These are phyloP conservation scores for Erodium maritimum DNA, from an alignment of 345 rosid genomes.

Conservation along the genomic window DNA sequence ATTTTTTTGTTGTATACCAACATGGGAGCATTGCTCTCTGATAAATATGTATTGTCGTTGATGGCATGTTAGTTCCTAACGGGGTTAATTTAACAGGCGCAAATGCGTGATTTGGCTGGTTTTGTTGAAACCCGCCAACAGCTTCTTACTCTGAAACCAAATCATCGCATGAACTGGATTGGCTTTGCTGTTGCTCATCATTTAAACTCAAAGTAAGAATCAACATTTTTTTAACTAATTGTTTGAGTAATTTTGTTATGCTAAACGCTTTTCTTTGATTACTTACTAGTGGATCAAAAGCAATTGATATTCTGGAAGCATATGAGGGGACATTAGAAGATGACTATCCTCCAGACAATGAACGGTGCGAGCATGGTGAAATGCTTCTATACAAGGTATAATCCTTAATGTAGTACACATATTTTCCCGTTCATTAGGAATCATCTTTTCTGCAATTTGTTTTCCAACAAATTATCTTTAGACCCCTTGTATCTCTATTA, in stretches of 20 bases:
- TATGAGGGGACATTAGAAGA: conserved; percentile 98
- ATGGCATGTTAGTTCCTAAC: background rate
- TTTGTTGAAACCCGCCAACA: conserved; percentile 97
- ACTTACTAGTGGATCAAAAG: conserved; percentile 61
- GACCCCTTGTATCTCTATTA: no score
- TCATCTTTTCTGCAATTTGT: no score
- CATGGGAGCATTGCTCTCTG: background rate
- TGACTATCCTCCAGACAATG: conserved; percentile 97
- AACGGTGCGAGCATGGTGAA: conserved; percentile 90
- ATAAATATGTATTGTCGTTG: background rate
- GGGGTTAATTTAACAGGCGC: conserved; percentile 62
- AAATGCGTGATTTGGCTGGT: conserved; percentile 95
- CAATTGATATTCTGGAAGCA: conserved; percentile 95
- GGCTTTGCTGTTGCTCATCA: conserved; percentile 99
- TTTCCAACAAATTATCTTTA: no score
- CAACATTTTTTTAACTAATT: conserved; percentile 6
- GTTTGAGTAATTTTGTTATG: background rate
- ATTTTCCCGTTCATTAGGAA: no score
- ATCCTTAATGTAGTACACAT: background rate
- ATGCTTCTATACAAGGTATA: conserved; percentile 95
- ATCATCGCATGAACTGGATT: conserved; percentile 99
- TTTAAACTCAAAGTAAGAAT: conserved; percentile 60
- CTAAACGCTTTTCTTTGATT: conserved; percentile 8
- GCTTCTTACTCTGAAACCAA: conserved; percentile 85
- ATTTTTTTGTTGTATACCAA: no score